Base-by-base conservation (phyloP, 2,329 filamentous ascomycete genomes). In the Exophiala dermatitidis region DNA sequence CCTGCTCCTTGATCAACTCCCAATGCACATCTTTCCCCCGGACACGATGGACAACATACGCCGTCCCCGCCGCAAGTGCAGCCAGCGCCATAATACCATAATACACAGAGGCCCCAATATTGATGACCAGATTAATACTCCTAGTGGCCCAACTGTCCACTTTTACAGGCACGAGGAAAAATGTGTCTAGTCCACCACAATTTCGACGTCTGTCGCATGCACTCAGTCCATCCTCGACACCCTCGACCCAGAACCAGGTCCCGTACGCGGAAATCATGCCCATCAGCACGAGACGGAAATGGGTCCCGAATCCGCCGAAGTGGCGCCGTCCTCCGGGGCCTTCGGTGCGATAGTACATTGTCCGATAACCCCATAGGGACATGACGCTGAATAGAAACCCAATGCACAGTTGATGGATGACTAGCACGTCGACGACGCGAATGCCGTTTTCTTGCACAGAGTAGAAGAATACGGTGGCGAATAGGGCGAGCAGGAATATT, bases 241-340 rank as follows among this genome's bases (percentile, higher is more conserved):
- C 56, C 38, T 50, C 45, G 36, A 46, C n/a, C 53, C 56, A 59
- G 12, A 50, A 59, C 53, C 56, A 59, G n/a, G 56, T 31, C 0
- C 45, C 53, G 38, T 59, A 59, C 5, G 34, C 41, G 38, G 53
- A 50, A 33, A 59, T 46, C 43, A 47, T 50, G 46, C 45, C 48
- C 34, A 54, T 49, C 31, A 59, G 50, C 28, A 59, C 41, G 12
- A 59, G 53, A 5, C 53, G 48, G 29, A 56, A 48, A 41, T 59
- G 56, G 2, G 56, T 59, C 10, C 56, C 56, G 37, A 59, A 54
- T 2, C 56, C 56, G 29, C 56, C 56, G 37, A 59, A 59, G 28
- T 49, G 48, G 37, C 50, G 50, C 30, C 54, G 54, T n/a, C 56
- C 53, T 30, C 52, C 50, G 10, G 46, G 44, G 5, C 56, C 56